These are phyloP conservation scores for Kazachstania psychrophila DNA, from an alignment of 805 yeast genomes.

Conservation along the genomic window DNA sequence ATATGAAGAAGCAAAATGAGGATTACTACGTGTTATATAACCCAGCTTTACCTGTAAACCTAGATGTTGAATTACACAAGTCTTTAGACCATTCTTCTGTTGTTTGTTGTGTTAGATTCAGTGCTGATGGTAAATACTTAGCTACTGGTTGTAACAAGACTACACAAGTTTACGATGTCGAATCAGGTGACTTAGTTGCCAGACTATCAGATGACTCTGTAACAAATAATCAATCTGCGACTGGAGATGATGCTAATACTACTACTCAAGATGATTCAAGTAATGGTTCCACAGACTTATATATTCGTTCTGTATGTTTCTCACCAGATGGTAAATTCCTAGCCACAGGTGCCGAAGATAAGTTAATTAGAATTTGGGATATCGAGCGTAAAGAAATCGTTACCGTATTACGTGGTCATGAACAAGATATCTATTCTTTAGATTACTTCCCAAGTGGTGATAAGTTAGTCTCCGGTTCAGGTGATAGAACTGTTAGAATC, in stretches of 20 bases:
- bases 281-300: slow-evolving; percentile 63
- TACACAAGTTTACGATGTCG: slow-evolving; percentile 88
- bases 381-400: slow-evolving; percentile 75
- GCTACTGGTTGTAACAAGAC: slow-evolving; percentile 97
- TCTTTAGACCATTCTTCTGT: slow-evolving; percentile 89
- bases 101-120: slow-evolving; percentile 92
- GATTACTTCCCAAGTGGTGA: slow-evolving; percentile 93
- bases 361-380: slow-evolving; percentile 92
- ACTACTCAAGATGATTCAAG: slow-evolving; percentile 38
- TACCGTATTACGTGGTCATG: slow-evolving; percentile 84
- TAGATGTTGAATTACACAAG: slow-evolving; percentile 83
- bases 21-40: slow-evolving; percentile 87
- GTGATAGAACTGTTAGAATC: slow-evolving; percentile 91
- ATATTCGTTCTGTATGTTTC: slow-evolving; percentile 91
- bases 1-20: slow-evolving; percentile 68
- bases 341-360: slow-evolving; percentile 92
- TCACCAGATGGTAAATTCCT: slow-evolving; percentile 89
- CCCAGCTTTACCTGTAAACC: slow-evolving; percentile 65
- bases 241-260: slow-evolving; percentile 25
- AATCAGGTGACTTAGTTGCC: slow-evolving; percentile 83
- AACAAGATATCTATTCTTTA: slow-evolving; percentile 92
- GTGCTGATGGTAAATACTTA: slow-evolving; percentile 79
- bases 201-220: slow-evolving; percentile 72
- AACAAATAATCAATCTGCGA: slow-evolving; percentile 2
- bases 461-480: slow-evolving; percentile 88